These are phyloP conservation scores for Crotalaria pallida DNA, from an alignment of 306 rosid species.

Conservation along the genomic window DNA sequence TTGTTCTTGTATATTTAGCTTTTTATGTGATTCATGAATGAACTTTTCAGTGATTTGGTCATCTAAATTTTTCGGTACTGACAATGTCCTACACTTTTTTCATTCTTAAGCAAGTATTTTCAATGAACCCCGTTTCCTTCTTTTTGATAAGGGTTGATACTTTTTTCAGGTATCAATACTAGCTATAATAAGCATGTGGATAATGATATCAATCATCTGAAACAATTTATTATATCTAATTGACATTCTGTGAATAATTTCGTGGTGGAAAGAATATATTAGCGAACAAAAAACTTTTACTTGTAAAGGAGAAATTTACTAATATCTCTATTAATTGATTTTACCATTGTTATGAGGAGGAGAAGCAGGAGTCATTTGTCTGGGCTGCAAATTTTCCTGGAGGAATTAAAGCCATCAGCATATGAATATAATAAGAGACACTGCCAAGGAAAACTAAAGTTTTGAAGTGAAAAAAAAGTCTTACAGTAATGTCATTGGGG, in stretches of 20 bases:
- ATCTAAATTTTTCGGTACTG: neutral
- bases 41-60: neutral
- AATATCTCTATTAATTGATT: constrained; percentile 5
- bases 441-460: constrained; percentile 7
- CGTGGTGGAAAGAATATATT: neutral
- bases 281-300: constrained; percentile 5
- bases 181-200: neutral
- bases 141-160: neutral
- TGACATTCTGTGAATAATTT: neutral
- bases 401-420: constrained; percentile 22
- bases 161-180: too few species aligned
- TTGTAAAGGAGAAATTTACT: neutral
- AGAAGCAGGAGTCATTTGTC: constrained; percentile 25
- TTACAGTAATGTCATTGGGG: constrained; percentile 42
- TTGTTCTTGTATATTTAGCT: neutral
- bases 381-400: constrained; percentile 57
- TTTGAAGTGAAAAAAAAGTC: constrained; percentile 28
- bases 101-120: neutral
- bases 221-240: neutral
- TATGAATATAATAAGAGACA: constrained; percentile 11
- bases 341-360: constrained; percentile 45
- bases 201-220: neutral
- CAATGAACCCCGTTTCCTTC: neutral
- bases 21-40: neutral
- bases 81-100: neutral